These are phyloP conservation scores for Peterozyma toletana DNA, from an alignment of 805 yeast genomes.

Conservation along the genomic window DNA sequence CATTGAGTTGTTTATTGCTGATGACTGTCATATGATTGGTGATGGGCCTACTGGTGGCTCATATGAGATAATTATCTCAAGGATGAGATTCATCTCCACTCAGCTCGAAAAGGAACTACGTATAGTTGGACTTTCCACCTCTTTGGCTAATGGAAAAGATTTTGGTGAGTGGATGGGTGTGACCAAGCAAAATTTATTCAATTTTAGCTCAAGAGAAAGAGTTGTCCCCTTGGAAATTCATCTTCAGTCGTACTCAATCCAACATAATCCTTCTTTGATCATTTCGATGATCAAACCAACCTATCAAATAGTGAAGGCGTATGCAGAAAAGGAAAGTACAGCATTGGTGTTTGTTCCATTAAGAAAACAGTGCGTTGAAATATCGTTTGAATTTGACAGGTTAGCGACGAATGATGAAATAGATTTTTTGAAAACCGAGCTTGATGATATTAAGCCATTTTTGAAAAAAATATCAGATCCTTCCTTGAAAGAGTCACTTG, in stretches of 20 bases:
- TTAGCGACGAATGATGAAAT: constrained; percentile 27
- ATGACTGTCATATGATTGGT: constrained; percentile 66
- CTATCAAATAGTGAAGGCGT: constrained; percentile 30
- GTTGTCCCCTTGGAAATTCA: constrained; percentile 49
- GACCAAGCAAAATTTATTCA: constrained; percentile 49
- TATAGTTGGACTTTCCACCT: constrained; percentile 61
- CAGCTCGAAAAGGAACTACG: constrained; percentile 56
- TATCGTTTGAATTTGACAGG: constrained; percentile 37
- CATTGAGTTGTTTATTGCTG: constrained; percentile 64
- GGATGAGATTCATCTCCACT: constrained; percentile 63
- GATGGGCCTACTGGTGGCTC: constrained; percentile 45
- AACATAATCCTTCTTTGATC: constrained; percentile 46
- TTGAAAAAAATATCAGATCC: constrained; percentile 39
- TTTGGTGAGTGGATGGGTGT: constrained; percentile 86
- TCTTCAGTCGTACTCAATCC: constrained; percentile 37
- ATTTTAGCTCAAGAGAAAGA: constrained; percentile 62
- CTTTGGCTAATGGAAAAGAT: constrained; percentile 71
- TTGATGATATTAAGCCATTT: constrained; percentile 30
- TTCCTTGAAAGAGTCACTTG: constrained; percentile 33
- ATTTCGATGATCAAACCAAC: constrained; percentile 44
- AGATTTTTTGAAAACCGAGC: constrained; percentile 32
- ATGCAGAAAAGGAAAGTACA: constrained; percentile 22
- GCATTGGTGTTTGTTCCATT: constrained; percentile 53
- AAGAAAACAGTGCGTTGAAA: constrained; percentile 44
- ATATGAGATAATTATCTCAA: constrained; percentile 65